These are phyloP conservation scores for Trypanosoma scelopori DNA, from an alignment of 208 protist genomes.

Conservation along the genomic window DNA sequence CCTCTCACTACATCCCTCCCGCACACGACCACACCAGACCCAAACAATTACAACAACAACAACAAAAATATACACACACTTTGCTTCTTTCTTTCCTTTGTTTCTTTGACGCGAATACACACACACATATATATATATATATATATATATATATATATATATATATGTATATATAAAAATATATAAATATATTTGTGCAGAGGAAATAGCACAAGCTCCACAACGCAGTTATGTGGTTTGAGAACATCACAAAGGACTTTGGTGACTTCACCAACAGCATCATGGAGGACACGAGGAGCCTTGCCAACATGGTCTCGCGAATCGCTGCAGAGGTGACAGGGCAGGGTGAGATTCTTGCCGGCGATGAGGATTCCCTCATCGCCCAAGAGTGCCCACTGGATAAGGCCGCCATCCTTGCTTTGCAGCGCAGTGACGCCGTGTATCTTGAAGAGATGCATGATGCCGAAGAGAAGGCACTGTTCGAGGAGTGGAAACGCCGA, in stretches of 20 bases:
- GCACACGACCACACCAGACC: too few species aligned
- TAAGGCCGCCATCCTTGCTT: conserved; percentile 26
- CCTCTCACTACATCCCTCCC: too few species aligned
- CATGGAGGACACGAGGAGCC: conserved; percentile 51
- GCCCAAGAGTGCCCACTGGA: conserved; percentile 49
- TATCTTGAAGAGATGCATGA: conserved; percentile 38
- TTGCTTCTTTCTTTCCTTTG: conserved; percentile 14
- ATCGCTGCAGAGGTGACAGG: conserved; percentile 70
- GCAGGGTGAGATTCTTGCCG: conserved; percentile 45
- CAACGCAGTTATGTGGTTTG: conserved; percentile 21
- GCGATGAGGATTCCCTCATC: conserved; percentile 55
- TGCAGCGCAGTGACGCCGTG: conserved; percentile 44
- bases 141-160: background rate
- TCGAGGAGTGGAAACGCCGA: conserved; percentile 43
- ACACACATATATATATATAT: conserved; percentile 4
- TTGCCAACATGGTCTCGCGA: conserved; percentile 47
- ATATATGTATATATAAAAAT: conserved; percentile 6
- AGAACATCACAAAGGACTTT: conserved; percentile 21
- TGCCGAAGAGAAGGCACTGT: conserved; percentile 32
- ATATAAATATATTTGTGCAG: background rate
- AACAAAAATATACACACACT: conserved; percentile 6
- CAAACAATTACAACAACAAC: background rate
- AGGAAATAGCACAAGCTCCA: background rate
- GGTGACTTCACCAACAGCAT: conserved; percentile 58
- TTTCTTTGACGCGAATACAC: conserved; percentile 17